A percentile compares a stretch with the other conserved stretches of the same genome.
Conservation (phyloP, 1,284 basidiomycete species). For the Takashimella tepidaria region DNA sequence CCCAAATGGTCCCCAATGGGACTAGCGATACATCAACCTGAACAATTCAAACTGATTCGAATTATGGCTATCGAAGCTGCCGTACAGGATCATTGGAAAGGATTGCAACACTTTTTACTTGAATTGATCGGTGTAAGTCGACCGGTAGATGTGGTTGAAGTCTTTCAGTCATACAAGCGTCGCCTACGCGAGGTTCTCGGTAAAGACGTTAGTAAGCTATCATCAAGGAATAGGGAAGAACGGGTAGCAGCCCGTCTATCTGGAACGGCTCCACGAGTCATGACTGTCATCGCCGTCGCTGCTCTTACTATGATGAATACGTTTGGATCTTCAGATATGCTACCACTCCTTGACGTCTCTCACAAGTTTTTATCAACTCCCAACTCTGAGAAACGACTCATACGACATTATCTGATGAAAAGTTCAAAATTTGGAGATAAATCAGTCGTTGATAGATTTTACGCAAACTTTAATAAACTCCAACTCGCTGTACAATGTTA, state of each 20-base stretch:
- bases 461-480: constrained; percentile 17
- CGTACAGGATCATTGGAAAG: constrained; percentile 15
- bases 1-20: constrained; percentile 1
- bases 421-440: not conserved
- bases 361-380: not conserved
- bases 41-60: constrained; percentile 12
- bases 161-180: constrained; percentile 14
- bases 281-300: constrained; percentile 20
- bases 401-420: not conserved
- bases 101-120: constrained; percentile 19
- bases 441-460: constrained; percentile 2
- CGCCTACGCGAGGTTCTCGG: constrained; percentile 16
- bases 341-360: constrained; percentile 11
- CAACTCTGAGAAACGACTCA: not conserved
- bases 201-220: constrained; percentile 12
- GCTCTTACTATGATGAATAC: constrained; percentile 24
- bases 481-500: constrained; percentile 18
- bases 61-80: constrained; percentile 25
- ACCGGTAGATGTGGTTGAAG: constrained; percentile 11
- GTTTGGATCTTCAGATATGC: constrained; percentile 13
- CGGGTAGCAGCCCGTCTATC: constrained; percentile 20
- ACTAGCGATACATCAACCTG: constrained; percentile 7
- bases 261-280: constrained; percentile 15
- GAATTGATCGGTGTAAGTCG: constrained; percentile 14
- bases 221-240: constrained; percentile 12